These are phyloP conservation scores for Dictyostelium capitatum DNA, from an alignment of 78 protist genomes.

Conservation along the genomic window DNA sequence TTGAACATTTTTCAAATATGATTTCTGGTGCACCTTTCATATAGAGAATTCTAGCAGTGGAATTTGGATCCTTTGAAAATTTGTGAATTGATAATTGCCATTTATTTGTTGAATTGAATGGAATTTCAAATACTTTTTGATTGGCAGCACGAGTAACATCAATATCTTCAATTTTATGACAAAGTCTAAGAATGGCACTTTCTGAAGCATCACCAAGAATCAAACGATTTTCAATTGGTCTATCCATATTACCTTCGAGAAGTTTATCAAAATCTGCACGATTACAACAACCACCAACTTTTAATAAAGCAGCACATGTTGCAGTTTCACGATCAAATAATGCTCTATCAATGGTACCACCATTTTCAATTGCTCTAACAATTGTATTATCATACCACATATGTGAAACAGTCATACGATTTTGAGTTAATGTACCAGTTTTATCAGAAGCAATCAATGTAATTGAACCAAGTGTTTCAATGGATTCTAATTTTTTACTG, in stretches of 20 bases:
- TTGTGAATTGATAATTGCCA: conserved; percentile 84
- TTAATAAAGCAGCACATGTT: conserved; percentile 23
- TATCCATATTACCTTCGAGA: conserved; percentile 62
- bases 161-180: conserved; percentile 36
- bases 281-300: conserved; percentile 59
- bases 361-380: conserved; percentile 48
- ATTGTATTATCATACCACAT: conserved; percentile 80
- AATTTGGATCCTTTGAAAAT: background rate
- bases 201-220: conserved; percentile 93
- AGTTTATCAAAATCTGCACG: conserved; percentile 67
- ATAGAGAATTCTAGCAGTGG: conserved; percentile 46
- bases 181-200: conserved; percentile 75
- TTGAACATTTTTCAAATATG: conserved; percentile 83
- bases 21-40: conserved; percentile 97
- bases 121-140: conserved; percentile 86
- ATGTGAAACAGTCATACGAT: conserved; percentile 83
- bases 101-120: conserved; percentile 95
- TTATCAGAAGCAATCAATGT: conserved; percentile 95
- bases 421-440: conserved; percentile 98
- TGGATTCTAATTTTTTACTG: conserved; percentile 91
- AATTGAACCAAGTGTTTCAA: conserved; percentile 96
- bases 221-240: conserved; percentile 67
- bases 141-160: conserved; percentile 46
- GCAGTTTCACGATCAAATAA: conserved; percentile 22
- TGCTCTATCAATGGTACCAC: conserved; percentile 36